Percentiles rank a stretch among this genome's conserved stretches.
Evolutionary conservation across 176 grass and related monocot genomes (phyloP).

Genomic region (Paspalum notatum): DNA sequence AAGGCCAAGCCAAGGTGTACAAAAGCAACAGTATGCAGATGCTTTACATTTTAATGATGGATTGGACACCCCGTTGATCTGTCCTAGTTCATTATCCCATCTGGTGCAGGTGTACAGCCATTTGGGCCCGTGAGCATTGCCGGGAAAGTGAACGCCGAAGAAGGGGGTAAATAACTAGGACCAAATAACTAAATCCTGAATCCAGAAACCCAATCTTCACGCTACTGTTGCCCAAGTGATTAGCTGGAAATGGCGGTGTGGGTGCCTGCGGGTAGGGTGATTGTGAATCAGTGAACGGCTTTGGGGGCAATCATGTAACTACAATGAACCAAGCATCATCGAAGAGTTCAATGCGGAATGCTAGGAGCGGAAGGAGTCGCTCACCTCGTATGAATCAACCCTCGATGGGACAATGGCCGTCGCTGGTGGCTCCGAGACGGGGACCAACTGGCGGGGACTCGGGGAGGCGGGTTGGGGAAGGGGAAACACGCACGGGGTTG

Average conservation of each 20-base stretch:
- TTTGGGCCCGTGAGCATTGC: background rate
- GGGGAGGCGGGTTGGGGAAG: background rate
- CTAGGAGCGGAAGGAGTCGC: background rate
- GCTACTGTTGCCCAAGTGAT: background rate
- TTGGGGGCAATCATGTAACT: too few relatives aligned
- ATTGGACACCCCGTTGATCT: background rate
- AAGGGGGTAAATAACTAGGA: background rate
- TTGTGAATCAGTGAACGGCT: too few relatives aligned
- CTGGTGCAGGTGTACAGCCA: background rate
- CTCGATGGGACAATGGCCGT: background rate
- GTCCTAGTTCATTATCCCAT: background rate
- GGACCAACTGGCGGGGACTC: background rate
- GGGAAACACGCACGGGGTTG: background rate
- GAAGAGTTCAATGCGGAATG: background rate
- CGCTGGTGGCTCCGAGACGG: background rate
- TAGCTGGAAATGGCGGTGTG: background rate
- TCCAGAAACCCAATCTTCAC: background rate
- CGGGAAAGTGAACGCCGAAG: background rate
- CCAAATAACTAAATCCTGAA: too few relatives aligned
- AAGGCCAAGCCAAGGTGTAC: background rate
- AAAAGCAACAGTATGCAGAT: background rate
- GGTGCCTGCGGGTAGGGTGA: background rate
- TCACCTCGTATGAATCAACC: conserved; percentile 5
- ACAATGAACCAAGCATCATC: background rate
- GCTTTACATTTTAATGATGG: background rate